These are phyloP conservation scores for Senecio squalidus DNA, from an alignment of 140 eudicot genomes.

Conservation along the genomic window DNA sequence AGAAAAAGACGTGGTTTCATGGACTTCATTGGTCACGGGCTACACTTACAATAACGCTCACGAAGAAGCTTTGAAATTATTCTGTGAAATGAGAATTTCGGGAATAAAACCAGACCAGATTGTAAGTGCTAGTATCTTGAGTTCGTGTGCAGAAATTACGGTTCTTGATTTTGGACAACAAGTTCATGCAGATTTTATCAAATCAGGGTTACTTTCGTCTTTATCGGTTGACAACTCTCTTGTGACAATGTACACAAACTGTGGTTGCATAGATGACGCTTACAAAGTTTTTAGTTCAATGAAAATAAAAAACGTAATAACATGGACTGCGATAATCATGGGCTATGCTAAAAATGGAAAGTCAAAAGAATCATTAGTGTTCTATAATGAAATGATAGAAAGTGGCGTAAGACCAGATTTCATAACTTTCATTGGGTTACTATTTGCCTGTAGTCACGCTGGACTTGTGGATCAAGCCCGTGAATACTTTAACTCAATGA, in stretches of 20 bases:
- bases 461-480: constrained; percentile 73
- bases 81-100: constrained; percentile 53
- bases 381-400: constrained; percentile 52
- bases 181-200: constrained; percentile 56
- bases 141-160: constrained; percentile 77
- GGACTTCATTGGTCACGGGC: constrained; percentile 84
- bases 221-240: constrained; percentile 72
- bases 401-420: constrained; percentile 68
- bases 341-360: constrained; percentile 80
- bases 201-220: constrained; percentile 48
- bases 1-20: constrained; percentile 74
- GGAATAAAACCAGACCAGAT: constrained; percentile 65
- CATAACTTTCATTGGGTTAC: constrained; percentile 70
- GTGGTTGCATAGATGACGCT: constrained; percentile 77
- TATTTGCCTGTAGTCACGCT: constrained; percentile 89
- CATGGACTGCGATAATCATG: constrained; percentile 77
- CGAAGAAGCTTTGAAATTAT: constrained; percentile 57
- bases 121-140: constrained; percentile 49
- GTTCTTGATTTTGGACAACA: constrained; percentile 73
- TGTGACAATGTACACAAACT: constrained; percentile 66
- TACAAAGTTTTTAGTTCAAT: constrained; percentile 47
- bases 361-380: constrained; percentile 44
- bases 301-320: constrained; percentile 46
- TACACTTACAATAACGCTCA: constrained; percentile 49
- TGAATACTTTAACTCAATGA: constrained; percentile 55